Base-by-base conservation (phyloP, 495 filamentous ascomycete genomes). In the Neurospora sp. region DNA sequence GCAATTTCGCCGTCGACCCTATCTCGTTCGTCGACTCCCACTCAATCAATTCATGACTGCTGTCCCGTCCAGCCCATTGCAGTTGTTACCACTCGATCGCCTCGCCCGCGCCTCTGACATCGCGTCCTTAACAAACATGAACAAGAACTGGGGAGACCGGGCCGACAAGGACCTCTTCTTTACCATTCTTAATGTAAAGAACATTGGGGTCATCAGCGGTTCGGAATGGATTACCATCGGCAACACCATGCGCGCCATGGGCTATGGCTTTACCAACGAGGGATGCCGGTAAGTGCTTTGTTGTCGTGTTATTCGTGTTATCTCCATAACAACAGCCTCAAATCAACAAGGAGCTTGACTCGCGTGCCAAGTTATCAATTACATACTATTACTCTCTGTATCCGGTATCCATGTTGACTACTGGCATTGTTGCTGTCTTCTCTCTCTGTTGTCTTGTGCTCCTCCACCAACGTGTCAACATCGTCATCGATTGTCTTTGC, bases 131-230 rank as follows among this genome's bases (percentile, higher is more conserved):
- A 39, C 69, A 74, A 77, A 73, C 31, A 86, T 85, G 83, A 86
- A 86, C 75, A 87, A 86, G 73, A 87, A 87, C 76, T 87, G 85
- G 85, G 85, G 84, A 72, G 85, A 87, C 77, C 80, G 84, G 72
- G 85, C 85, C 70, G 85, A 87, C 74, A 86, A 86, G 73, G 85
- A 87, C 75, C 81, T 87, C 60, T 87, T 86, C 79, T 87, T 87
- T 75, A 86, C 85, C 71, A 87, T 87, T 66, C 79, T 87, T n/a
- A 85, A 83, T 5, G 85, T 87, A 66, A 87, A 87, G 79, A 85
- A 86, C 74, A 86, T 87, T 39, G 85, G 85, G 72, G 82, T 86
- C 76, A 87, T 87, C 79, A 87, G 85, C 80, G 85, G 85, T 60
- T 76, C 80, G 20, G 85, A 87, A 82, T 87, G 85, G 85, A 83